These are phyloP conservation scores for Colletotrichum tofieldiae DNA, from an alignment of 2,329 filamentous ascomycete genomes.

Conservation along the genomic window DNA sequence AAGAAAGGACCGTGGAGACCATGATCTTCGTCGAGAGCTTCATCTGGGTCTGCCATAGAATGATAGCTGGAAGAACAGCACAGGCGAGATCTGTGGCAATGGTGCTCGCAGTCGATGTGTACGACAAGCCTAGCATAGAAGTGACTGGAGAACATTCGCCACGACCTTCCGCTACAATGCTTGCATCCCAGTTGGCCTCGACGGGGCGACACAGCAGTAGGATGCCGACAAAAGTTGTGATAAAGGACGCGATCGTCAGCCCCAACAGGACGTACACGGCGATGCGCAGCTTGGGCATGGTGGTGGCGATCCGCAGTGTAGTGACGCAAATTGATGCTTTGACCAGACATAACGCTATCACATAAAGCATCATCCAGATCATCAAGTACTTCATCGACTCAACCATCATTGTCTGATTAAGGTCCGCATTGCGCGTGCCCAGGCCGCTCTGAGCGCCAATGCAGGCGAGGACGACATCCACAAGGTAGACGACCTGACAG, in stretches of 20 bases:
- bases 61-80: constrained; percentile 50
- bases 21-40: constrained; percentile 44
- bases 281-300: constrained; percentile 43
- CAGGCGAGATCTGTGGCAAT: constrained; percentile 53
- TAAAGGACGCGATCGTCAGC: constrained; percentile 47
- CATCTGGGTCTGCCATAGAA: constrained; percentile 53
- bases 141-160: constrained; percentile 41
- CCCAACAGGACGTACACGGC: constrained; percentile 44
- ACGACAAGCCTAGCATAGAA: constrained; percentile 45
- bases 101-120: constrained; percentile 52
- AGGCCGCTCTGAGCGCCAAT: constrained; percentile 44
- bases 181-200: constrained; percentile 47
- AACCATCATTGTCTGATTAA: constrained; percentile 41
- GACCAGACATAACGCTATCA: constrained; percentile 45
- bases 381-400: constrained; percentile 46
- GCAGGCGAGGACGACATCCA: constrained; percentile 45
- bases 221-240: constrained; percentile 51
- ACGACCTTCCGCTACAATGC: constrained; percentile 48
- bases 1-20: constrained; percentile 43
- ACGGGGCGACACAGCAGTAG: constrained; percentile 46
- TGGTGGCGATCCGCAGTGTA: constrained; percentile 52
- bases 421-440: constrained; percentile 44
- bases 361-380: constrained; percentile 49
- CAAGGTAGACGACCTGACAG: constrained; percentile 36
- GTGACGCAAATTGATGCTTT: constrained; percentile 55